Evolutionary conservation across 148 eudicot species (phyloP).

Genomic region (Nepenthes gracilis): DNA sequence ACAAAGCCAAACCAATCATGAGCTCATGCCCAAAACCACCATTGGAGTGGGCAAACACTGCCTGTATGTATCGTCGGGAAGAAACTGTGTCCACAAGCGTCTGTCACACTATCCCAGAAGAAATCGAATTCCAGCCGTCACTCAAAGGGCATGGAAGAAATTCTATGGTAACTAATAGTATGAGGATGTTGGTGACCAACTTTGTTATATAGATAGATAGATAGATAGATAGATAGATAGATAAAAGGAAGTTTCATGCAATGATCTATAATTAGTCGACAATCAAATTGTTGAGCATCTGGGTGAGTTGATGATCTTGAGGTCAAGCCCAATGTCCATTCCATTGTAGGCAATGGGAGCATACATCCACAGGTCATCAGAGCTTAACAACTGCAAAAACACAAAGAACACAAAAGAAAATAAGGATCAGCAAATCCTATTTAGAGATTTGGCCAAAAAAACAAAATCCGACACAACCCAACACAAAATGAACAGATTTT

Average conservation of each 20-base stretch:
- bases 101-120: no score
- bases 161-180: no score
- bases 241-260: not conserved
- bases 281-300: constrained; percentile 4
- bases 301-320: constrained; percentile 15
- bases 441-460: no score
- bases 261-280: not conserved
- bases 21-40: no score
- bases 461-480: no score
- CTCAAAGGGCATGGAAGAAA: not conserved
- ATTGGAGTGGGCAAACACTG: no score
- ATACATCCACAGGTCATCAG: constrained; percentile 50
- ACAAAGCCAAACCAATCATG: no score
- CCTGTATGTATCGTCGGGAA: no score
- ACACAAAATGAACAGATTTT: no score
- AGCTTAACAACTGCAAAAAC: constrained; percentile 34
- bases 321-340: constrained; percentile 38
- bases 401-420: not conserved
- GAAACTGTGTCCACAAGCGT: no score
- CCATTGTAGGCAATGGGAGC: constrained; percentile 53
- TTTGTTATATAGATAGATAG: not conserved
- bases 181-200: no score
- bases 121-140: no score
- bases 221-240: not conserved
- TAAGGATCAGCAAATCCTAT: not conserved